Conservation (phyloP, 768 basidiomycete species). For the Trametes sanguinea region DNA sequence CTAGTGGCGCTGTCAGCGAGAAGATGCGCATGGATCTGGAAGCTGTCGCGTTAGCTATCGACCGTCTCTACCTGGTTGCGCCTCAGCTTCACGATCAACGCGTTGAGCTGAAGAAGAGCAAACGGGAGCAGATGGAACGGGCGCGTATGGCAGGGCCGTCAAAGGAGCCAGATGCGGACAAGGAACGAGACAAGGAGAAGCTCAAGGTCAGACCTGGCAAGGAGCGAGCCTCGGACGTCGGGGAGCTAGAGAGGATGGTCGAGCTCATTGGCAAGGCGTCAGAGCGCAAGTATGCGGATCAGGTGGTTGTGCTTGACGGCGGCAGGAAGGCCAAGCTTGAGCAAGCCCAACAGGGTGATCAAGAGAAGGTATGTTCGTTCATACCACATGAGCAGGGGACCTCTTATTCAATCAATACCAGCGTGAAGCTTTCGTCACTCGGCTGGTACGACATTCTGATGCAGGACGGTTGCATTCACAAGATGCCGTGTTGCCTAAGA, state of each 20-base stretch:
- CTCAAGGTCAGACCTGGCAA: constrained; percentile 40
- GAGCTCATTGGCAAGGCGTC: constrained; percentile 73
- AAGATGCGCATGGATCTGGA: constrained; percentile 89
- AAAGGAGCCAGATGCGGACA: constrained; percentile 16
- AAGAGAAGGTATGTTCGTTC: constrained; percentile 54
- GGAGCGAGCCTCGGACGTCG: constrained; percentile 46
- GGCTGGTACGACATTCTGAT: constrained; percentile 68
- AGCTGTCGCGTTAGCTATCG: constrained; percentile 83
- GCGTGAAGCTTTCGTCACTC: constrained; percentile 77
- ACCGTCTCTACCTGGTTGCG: constrained; percentile 79
- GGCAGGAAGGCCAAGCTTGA: constrained; percentile 58
- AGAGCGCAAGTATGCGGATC: constrained; percentile 63
- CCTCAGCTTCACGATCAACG: constrained; percentile 92
- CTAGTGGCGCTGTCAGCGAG: constrained; percentile 46
- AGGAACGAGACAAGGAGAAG: constrained; percentile 35
- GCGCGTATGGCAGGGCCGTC: constrained; percentile 51
- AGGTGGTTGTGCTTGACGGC: constrained; percentile 67
- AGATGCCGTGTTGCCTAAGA: constrained; percentile 53
- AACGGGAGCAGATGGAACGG: constrained; percentile 72
- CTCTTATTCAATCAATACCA: constrained; percentile 31
- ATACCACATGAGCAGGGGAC: not conserved
- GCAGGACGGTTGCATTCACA: constrained; percentile 77
- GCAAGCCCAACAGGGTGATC: constrained; percentile 57
- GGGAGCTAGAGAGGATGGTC: constrained; percentile 71
- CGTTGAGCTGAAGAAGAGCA: constrained; percentile 79